Evolutionary conservation across 345 rosid genomes (phyloP), one percentile per base, ranked within the genome.

Genomic region (Eucalyptus camaldulensis): DNA sequence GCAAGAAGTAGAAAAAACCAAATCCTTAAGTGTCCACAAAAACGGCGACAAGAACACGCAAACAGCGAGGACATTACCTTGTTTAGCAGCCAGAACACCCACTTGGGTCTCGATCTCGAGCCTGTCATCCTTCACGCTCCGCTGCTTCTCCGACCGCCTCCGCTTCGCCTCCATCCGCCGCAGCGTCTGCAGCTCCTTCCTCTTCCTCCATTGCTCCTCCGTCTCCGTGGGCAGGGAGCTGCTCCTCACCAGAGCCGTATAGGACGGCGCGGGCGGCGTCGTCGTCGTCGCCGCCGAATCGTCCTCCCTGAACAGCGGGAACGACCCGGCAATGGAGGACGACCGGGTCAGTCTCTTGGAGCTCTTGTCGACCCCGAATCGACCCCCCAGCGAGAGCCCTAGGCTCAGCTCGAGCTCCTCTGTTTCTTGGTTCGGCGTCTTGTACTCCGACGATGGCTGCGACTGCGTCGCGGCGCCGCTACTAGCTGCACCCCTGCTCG

Each of bases 151-250:
- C 62, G 93, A 94, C 90, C 99, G 92, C 90, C 98, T 93, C 89
- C 96, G 92, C 92, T 97, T 97, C 69, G 99, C 99, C 87, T 94
- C 98, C 99, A 96, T 93, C 87, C 99, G 94, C 92, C 98, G 93
- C 56, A 94, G 83, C n/a, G 93, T 94, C 94, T 96, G 99, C 94
- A 96, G 88, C 91, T 95, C 97, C 93, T 95, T 96, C 87, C 99
- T 94, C 94, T 96, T 97, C 95, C 95, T 94, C 99, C 99, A 96
- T 88, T 95, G 99, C 87, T 96, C 99, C 87, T 96, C 99, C 33
- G 96, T 94, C 96, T 94, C 99, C 6, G 97, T 89, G 2, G 99
- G 99, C 87, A 97, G 92, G 87, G 99, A 97, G 87, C 98, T 93
- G 56, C 98, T 90, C 94, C 99, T 95, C 83, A 88, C 92, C 58